phyloP scores from a whole-genome alignment of 495 filamentous ascomycete species.

The Lasiosphaeris hirsuta region DNA sequence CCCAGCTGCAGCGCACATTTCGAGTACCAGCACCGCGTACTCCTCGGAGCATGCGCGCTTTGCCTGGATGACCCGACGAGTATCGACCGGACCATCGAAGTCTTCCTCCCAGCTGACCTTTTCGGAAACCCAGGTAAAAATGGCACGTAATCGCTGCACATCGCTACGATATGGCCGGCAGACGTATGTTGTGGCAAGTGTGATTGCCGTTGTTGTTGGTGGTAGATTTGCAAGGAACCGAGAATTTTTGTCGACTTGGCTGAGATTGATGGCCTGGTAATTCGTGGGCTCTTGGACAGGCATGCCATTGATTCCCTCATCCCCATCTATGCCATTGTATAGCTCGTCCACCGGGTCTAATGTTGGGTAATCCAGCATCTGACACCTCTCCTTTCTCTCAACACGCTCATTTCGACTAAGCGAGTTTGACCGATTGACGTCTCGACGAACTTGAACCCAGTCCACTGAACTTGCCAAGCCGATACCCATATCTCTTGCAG shows the following conservation, averaged over 20 bases:
- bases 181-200: conserved; percentile 85
- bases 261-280: conserved; percentile 73
- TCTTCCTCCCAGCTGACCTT: conserved; percentile 96
- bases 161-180: conserved; percentile 94
- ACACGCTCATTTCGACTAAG: conserved; percentile 81
- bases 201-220: conserved; percentile 78
- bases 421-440: conserved; percentile 92
- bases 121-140: conserved; percentile 95
- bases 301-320: conserved; percentile 81
- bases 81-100: conserved; percentile 73
- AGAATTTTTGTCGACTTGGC: conserved; percentile 90
- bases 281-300: conserved; percentile 80
- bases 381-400: conserved; percentile 85
- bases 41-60: conserved; percentile 87
- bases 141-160: conserved; percentile 85
- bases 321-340: conserved; percentile 80
- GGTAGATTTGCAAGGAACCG: conserved; percentile 89
- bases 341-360: conserved; percentile 86
- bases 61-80: conserved; percentile 74
- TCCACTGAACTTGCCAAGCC: conserved; percentile 65
- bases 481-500: conserved; percentile 68
- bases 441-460: conserved; percentile 93
- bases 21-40: conserved; percentile 79
- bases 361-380: conserved; percentile 89
- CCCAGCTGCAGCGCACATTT: conserved; percentile 92